Evolutionary conservation across 73 alveolate genomes (phyloP).

Genomic region (Blepharisma stoltei): DNA sequence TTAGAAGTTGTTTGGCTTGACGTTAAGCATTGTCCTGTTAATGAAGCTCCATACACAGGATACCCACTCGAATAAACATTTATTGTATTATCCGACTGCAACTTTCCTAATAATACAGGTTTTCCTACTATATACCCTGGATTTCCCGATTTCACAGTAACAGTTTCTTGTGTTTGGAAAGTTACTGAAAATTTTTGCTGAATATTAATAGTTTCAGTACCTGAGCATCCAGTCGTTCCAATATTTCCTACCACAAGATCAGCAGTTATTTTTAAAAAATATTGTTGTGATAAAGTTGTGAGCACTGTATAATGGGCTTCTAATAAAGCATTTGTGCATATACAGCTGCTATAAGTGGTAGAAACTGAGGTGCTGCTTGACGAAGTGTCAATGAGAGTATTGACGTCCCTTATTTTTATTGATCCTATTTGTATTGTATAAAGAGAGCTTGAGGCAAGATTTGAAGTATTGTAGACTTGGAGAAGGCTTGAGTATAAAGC

Average conservation of each 20-base stretch:
- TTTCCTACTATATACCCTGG: constrained; percentile 11
- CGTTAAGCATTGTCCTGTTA: neutral
- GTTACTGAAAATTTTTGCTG: neutral
- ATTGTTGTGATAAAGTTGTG: too few species aligned
- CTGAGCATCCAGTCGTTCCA: too few species aligned
- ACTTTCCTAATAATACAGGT: neutral
- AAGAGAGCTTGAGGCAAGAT: too few species aligned
- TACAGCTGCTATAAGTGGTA: neutral
- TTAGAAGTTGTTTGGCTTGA: neutral
- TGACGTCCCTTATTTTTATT: too few species aligned
- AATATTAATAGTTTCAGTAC: neutral
- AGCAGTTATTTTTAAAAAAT: neutral
- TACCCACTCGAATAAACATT: too few species aligned
- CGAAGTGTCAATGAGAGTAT: neutral
- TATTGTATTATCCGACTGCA: neutral
- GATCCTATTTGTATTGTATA: too few species aligned
- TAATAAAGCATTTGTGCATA: neutral
- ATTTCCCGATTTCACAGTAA: neutral
- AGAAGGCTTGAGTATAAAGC: too few species aligned
- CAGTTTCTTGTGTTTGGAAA: neutral
- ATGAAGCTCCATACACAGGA: neutral
- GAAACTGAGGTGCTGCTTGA: neutral
- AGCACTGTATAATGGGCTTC: neutral
- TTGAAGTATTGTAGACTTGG: too few species aligned
- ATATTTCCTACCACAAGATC: neutral